Evolutionary conservation across 139 green algal species (phyloP), one percentile per base, ranked within the genome.

Genomic region (Zygnema cylindricum): DNA sequence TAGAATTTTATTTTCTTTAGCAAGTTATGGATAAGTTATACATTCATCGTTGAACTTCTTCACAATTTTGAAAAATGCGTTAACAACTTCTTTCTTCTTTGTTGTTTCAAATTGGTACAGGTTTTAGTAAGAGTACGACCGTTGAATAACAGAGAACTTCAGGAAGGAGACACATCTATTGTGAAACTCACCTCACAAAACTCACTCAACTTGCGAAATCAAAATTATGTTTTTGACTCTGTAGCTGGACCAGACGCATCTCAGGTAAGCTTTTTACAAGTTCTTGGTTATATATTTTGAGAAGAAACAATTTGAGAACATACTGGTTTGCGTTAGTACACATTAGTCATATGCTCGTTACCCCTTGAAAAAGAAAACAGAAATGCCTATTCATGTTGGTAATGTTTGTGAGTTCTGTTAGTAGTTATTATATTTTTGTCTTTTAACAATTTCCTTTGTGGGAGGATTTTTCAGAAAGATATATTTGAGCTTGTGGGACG

Each of bases 201-300:
- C 2, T 77, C 81, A 36, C 36, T 87, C 32, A 7, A 22, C 2
- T 63, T 84, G 33, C 21, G 30, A 3, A 84, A 84, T 7, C 63
- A 87, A 63, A 21, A 22, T 11, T 91, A 83, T 69, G 79, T 69
- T 0, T 91, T 91, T 43, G 86, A 91, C 69, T 76, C 86, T 43
- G 86, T 91, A 30, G 86, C 79, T 7, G 86, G 79, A 22, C 69
- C 55, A 22, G 43, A 43, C 1, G 81, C 33, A 16, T 30, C 38
- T 21, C 85, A 90, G 85, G 87, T 88, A 38, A 77, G n/a, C n/a
- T n/a, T n/a, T n/a, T n/a, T n/a, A n/a, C n/a, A n/a, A n/a, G n/a
- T n/a, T n/a, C n/a, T n/a, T n/a, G 25, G 57, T 25, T 35, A 73
- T 35, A 73, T 73, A 30, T 73, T 73, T 73, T 25, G 30, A 30